These are phyloP conservation scores for Dianthus caryophyllus DNA, from an alignment of 148 eudicot species.

Conservation along the genomic window DNA sequence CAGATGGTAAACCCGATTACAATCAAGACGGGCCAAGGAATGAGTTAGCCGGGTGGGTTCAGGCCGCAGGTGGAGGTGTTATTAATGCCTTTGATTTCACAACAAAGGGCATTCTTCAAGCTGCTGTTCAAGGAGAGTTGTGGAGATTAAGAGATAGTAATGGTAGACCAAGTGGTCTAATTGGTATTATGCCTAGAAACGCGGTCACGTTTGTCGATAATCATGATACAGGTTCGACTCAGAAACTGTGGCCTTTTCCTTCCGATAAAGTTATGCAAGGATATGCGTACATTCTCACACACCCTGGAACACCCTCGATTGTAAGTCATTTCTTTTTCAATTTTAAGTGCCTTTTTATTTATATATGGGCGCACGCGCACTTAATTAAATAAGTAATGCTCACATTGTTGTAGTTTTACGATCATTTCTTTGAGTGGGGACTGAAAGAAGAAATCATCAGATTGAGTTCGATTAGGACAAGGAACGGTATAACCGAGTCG, in stretches of 20 bases:
- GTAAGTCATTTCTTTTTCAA: not conserved
- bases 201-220: constrained; percentile 20
- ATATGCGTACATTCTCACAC: constrained; percentile 20
- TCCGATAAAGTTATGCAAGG: constrained; percentile 23
- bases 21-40: constrained; percentile 22
- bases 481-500: constrained; percentile 19
- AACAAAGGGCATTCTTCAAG: constrained; percentile 53
- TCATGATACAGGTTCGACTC: constrained; percentile 22
- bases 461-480: constrained; percentile 2
- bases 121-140: constrained; percentile 50
- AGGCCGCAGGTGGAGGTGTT: constrained; percentile 39
- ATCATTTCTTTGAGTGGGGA: constrained; percentile 25
- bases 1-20: constrained; percentile 18
- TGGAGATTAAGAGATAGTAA: constrained; percentile 53
- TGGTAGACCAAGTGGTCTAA: constrained; percentile 44
- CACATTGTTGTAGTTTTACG: constrained; percentile 15
- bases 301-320: constrained; percentile 15
- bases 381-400: no score
- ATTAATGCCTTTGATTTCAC: constrained; percentile 54
- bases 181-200: constrained; percentile 42
- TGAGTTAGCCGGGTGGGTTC: constrained; percentile 18
- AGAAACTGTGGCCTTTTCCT: constrained; percentile 18
- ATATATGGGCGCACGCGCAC: no score
- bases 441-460: constrained; percentile 18
- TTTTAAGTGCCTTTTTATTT: no score